Conservation (phyloP, 768 basidiomycete species). For the Tulasnella calospora region DNA sequence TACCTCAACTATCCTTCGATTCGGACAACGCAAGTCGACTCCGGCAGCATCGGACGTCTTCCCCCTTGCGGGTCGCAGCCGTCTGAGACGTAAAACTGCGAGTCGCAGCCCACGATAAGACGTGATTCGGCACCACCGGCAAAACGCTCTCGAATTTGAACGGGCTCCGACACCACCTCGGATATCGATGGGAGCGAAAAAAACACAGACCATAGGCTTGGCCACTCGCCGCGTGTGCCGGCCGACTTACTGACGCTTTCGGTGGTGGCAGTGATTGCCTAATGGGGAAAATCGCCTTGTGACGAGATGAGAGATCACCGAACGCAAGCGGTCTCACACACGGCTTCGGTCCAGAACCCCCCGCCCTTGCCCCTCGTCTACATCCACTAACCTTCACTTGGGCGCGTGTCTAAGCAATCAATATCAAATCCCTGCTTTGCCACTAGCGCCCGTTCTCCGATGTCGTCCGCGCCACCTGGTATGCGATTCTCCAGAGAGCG, state of each 20-base stretch:
- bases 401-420: too few species aligned
- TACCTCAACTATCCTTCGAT: background rate
- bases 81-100: background rate
- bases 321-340: too few species aligned
- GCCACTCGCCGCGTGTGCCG: background rate
- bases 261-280: too few species aligned
- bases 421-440: too few species aligned
- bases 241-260: background rate
- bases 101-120: constrained; percentile 4
- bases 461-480: too few species aligned
- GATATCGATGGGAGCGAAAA: background rate
- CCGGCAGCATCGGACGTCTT: background rate
- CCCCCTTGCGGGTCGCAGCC: background rate
- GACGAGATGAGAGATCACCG: too few species aligned
- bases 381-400: too few species aligned
- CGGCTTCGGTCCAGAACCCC: too few species aligned
- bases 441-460: too few species aligned
- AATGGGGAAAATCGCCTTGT: too few species aligned
- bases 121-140: background rate
- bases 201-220: background rate
- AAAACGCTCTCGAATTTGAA: background rate
- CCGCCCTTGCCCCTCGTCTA: too few species aligned
- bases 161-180: background rate
- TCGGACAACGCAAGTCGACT: background rate
- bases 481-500: too few species aligned